Evolutionary conservation across 441 rosid species (phyloP), one percentile per base, ranked within the genome.

Genomic region (Gossypium trilobum): DNA sequence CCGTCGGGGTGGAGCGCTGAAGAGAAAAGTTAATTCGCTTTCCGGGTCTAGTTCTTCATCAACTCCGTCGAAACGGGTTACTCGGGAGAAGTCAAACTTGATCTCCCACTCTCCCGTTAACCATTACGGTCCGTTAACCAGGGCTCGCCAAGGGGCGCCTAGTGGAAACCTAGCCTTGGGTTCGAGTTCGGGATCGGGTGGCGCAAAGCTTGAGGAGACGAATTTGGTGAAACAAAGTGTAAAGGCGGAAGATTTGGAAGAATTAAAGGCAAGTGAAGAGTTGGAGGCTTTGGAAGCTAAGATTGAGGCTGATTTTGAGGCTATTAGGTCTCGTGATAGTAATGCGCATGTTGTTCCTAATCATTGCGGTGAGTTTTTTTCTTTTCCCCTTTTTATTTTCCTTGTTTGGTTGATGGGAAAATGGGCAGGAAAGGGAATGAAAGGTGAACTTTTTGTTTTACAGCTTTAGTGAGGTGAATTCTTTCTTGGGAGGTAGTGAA

Each of bases 91-190:
- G 87, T 78, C 86, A 69, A 82, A 81, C 73, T 78, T 82, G 55
- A 74, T 81, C 56, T 84, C 90, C 75, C 84, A 81, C 62, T 10
- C 86, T 17, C 87, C 87, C 80, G 77, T 85, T 55, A 65, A 48
- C 80, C 97, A 94, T 73, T 85, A 85, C 79, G 99, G 99, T 0
- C 99, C 99, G 8, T 75, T 92, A 74, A 94, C 99, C 2, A 86
- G 97, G 76, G 97, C 97, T 71, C 91, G 95, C 48, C 93, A 89
- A 11, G 76, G 71, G 69, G 85, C 84, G 9, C 97, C 97, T 0
- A 74, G 74, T 75, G 72, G 46, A 17, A 84, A 42, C 75, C 70
- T 68, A 22, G 67, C 75, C 56, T 14, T 66, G 14, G 78, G 73
- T 10, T 50, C 23, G 29, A 29, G 36, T 5, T 25, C 70, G 48